phyloP scores from a whole-genome alignment of 257 asterid genomes.

The Eustoma russellianum region DNA sequence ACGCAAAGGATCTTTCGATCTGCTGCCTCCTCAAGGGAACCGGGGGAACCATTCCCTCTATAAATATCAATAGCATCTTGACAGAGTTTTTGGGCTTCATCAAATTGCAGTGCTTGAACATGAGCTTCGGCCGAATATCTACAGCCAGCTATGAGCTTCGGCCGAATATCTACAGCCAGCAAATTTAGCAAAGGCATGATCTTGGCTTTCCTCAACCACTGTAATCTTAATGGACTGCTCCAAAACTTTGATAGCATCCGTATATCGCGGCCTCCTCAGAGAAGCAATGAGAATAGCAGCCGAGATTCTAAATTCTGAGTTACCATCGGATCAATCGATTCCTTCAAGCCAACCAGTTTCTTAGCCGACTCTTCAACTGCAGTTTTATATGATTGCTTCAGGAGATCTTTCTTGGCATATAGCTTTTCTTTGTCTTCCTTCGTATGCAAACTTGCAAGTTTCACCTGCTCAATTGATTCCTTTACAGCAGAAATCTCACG shows the following conservation, averaged over 20 bases:
- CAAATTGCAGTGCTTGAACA: conserved; percentile 81
- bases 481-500: no score
- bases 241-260: conserved; percentile 67
- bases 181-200: conserved; percentile 90
- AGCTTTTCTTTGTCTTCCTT: conserved; percentile 46
- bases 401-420: conserved; percentile 45
- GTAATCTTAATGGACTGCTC: conserved; percentile 73
- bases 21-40: conserved; percentile 88
- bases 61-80: conserved; percentile 81
- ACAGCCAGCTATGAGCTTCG: conserved; percentile 75
- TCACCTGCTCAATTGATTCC: no score
- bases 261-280: conserved; percentile 50
- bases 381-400: conserved; percentile 40
- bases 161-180: conserved; percentile 94
- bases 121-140: conserved; percentile 89
- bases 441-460: no score
- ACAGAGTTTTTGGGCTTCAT: conserved; percentile 78
- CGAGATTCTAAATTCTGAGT: conserved; percentile 46
- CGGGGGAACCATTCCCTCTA: conserved; percentile 48
- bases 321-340: conserved; percentile 43
- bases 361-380: conserved; percentile 45
- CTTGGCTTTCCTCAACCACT: conserved; percentile 57
- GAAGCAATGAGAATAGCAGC: no score
- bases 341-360: conserved; percentile 44
- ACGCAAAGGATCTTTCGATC: no score